A percentile compares a stretch with the other conserved stretches of the same genome.
These are phyloP conservation scores for Tetratostichococcus sp. DNA, from an alignment of 139 green algal genomes.

Conservation along the genomic window DNA sequence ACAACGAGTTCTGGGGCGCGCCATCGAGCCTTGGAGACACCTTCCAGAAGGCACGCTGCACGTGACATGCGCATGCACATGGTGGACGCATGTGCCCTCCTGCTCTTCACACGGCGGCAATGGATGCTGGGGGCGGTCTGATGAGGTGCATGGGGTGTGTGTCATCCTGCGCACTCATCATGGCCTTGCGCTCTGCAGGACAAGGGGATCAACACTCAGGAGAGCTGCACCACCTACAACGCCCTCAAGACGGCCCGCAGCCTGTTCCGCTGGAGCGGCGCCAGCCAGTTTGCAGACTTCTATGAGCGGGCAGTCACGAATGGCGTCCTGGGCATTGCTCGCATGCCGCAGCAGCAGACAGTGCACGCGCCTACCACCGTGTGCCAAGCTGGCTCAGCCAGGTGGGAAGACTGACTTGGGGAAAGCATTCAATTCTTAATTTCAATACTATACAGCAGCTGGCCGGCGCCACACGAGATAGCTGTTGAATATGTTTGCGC, in stretches of 20 bases:
- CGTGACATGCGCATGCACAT: neutral
- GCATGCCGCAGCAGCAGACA: conserved; percentile 9
- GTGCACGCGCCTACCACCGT: too few species aligned
- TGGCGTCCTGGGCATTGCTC: conserved; percentile 39
- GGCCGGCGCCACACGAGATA: too few species aligned
- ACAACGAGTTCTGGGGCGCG: conserved; percentile 49
- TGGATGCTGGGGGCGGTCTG: too few species aligned
- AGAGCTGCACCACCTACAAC: conserved; percentile 68
- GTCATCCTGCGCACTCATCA: too few species aligned
- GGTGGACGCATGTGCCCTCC: too few species aligned
- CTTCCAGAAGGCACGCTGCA: neutral
- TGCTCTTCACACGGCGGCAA: too few species aligned
- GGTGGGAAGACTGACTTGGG: neutral
- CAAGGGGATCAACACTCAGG: conserved; percentile 20
- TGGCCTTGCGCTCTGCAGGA: neutral
- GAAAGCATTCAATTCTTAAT: too few species aligned
- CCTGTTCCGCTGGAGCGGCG: conserved; percentile 51
- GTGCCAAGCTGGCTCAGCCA: too few species aligned
- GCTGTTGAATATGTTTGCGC: too few species aligned
- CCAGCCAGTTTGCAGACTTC: conserved; percentile 39
- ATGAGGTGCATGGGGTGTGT: neutral
- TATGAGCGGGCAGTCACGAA: conserved; percentile 58
- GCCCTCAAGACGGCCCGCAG: conserved; percentile 56
- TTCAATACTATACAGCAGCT: too few species aligned
- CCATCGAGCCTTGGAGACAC: neutral